Conservation (phyloP, 495 filamentous ascomycete genomes). For the Durotheca rogersii region DNA sequence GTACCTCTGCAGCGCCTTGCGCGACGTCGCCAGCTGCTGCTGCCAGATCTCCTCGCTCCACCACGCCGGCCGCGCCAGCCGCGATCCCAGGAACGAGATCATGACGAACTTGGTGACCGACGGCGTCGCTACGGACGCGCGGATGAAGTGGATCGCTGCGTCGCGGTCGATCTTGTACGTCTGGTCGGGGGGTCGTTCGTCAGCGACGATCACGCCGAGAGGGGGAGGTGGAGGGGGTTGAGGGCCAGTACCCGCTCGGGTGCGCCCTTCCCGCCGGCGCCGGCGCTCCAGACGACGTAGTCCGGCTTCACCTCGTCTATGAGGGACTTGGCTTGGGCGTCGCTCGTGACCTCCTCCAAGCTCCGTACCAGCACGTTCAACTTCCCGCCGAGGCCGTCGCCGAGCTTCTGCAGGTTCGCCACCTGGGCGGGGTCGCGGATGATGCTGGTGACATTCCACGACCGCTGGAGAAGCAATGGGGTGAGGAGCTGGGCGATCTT, state of each 20-base stretch:
- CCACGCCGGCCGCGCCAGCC: constrained; percentile 62
- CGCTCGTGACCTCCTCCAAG: constrained; percentile 66
- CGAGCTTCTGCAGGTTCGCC: constrained; percentile 59
- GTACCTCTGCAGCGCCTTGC: constrained; percentile 60
- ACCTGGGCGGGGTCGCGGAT: constrained; percentile 72
- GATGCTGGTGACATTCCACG: constrained; percentile 74
- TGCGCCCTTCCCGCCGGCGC: constrained; percentile 76
- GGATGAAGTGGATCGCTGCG: constrained; percentile 70
- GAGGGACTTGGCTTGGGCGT: constrained; percentile 60
- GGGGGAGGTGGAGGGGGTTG: too few species aligned
- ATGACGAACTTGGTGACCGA: constrained; percentile 72
- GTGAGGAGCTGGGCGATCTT: constrained; percentile 76
- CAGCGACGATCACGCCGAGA: too few species aligned
- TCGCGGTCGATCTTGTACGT: constrained; percentile 61
- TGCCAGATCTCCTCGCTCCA: constrained; percentile 63
- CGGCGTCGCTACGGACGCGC: constrained; percentile 57
- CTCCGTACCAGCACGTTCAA: constrained; percentile 63
- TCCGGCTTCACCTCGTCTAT: constrained; percentile 61
- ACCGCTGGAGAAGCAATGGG: constrained; percentile 67
- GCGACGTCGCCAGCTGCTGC: constrained; percentile 50
- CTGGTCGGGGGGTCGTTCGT: constrained; percentile 25
- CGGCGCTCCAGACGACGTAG: constrained; percentile 80
- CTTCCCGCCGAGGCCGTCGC: constrained; percentile 52
- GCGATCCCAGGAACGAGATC: constrained; percentile 65
- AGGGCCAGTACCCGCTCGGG: constrained; percentile 53